These are phyloP conservation scores for Combretum micranthum DNA, from an alignment of 345 rosid genomes.

Conservation along the genomic window DNA sequence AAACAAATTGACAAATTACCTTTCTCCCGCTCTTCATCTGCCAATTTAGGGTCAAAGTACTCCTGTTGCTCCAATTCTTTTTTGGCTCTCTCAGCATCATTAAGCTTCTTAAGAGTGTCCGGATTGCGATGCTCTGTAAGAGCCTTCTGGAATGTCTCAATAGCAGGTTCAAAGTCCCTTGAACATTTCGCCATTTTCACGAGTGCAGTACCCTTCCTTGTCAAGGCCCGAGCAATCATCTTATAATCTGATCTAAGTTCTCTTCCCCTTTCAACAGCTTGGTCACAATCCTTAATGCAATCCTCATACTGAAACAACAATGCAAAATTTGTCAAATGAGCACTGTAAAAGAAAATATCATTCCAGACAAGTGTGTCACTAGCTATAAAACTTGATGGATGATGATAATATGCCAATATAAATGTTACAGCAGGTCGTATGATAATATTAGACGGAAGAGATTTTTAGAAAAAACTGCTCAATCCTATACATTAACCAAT, in stretches of 20 bases:
- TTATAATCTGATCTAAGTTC: slow-evolving; percentile 94
- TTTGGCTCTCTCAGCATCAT: slow-evolving; percentile 77
- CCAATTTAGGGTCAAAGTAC: slow-evolving; percentile 83
- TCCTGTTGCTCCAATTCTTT: slow-evolving; percentile 93
- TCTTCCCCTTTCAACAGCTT: slow-evolving; percentile 97
- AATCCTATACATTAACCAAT: too few relatives aligned
- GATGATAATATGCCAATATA: too few relatives aligned
- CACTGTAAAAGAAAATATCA: too few relatives aligned
- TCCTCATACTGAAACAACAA: slow-evolving; percentile 55
- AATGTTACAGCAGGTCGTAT: too few relatives aligned
- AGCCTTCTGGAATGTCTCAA: slow-evolving; percentile 96
- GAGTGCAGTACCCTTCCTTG: slow-evolving; percentile 90
- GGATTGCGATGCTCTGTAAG: slow-evolving; percentile 99
- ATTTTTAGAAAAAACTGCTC: too few relatives aligned
- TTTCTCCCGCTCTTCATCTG: slow-evolving; percentile 84
- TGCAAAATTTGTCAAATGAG: too few relatives aligned
- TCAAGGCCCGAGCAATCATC: slow-evolving; percentile 95
- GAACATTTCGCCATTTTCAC: slow-evolving; percentile 76
- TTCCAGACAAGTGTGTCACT: too few relatives aligned
- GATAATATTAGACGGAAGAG: too few relatives aligned
- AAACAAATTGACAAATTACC: slow-evolving; percentile 20
- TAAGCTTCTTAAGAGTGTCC: slow-evolving; percentile 74
- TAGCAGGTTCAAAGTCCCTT: slow-evolving; percentile 77
- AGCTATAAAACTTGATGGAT: too few relatives aligned
- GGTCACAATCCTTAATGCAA: slow-evolving; percentile 87